Conservation (phyloP, 192 early-diverging fungal species). For the Coemansia sp. region DNA sequence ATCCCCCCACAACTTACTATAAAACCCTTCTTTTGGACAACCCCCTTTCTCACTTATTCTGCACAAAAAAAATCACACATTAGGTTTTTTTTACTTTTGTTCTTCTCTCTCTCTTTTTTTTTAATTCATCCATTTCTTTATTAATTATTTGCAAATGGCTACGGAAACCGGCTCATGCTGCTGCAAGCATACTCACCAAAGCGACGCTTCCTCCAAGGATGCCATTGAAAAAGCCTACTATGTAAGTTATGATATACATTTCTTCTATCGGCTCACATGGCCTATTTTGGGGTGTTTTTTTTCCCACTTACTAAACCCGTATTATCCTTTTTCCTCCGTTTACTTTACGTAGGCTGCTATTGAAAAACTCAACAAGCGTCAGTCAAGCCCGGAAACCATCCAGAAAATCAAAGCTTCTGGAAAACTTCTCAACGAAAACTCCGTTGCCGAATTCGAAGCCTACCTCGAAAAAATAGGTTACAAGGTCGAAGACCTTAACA, state of each 20-base stretch:
- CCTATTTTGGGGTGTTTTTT: background rate
- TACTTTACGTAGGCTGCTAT: constrained; percentile 65
- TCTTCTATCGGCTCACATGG: no score
- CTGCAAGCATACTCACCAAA: background rate
- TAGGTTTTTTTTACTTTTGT: no score
- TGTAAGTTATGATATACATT: background rate
- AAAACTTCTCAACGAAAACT: constrained; percentile 28
- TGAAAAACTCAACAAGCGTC: constrained; percentile 74
- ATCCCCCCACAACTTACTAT: no score
- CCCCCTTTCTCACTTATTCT: no score
- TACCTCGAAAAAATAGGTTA: constrained; percentile 34
- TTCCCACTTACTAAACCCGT: background rate
- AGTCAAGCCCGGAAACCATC: constrained; percentile 82
- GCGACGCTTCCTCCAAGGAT: background rate
- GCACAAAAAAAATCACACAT: no score
- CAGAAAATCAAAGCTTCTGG: constrained; percentile 62
- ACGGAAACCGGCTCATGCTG: background rate
- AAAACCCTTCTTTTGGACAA: no score
- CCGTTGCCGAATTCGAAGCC: constrained; percentile 36
- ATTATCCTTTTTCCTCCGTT: background rate
- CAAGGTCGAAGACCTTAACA: constrained; percentile 66
- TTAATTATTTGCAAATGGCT: background rate
- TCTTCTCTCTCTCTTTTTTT: background rate
- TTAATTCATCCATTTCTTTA: background rate
- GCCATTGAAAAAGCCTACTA: background rate